A percentile compares a stretch with the other conserved stretches of the same genome.
Evolutionary conservation across 2,329 filamentous ascomycete species (phyloP).

Genomic region (Neodidymelliopsis sp.): DNA sequence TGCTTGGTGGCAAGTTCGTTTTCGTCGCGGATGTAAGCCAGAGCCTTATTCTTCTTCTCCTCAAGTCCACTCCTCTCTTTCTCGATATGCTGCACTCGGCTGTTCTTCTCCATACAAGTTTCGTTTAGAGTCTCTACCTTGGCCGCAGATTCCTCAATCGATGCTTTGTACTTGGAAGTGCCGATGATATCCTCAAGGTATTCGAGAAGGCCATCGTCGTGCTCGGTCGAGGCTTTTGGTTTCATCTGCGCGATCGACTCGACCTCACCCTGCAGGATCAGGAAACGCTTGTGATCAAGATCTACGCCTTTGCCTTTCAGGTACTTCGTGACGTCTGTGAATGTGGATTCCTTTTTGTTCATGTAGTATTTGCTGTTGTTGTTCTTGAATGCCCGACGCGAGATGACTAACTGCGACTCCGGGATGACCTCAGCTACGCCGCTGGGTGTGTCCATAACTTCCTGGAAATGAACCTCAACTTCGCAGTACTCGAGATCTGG

Average conservation of each 20-base stretch:
- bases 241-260: constrained; percentile 99
- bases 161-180: constrained; percentile 96
- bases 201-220: constrained; percentile 94
- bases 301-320: constrained; percentile 90
- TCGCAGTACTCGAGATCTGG: constrained; percentile 91
- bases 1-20: constrained; percentile 92
- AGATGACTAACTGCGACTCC: constrained; percentile 85
- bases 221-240: constrained; percentile 90
- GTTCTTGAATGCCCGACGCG: constrained; percentile 93
- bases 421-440: constrained; percentile 80
- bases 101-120: constrained; percentile 92
- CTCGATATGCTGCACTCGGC: constrained; percentile 94
- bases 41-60: constrained; percentile 94
- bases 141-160: constrained; percentile 90
- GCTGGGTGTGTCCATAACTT: constrained; percentile 85
- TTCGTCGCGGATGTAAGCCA: constrained; percentile 88
- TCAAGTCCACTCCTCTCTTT: constrained; percentile 94
- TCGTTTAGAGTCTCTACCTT: constrained; percentile 95
- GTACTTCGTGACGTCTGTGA: constrained; percentile 87
- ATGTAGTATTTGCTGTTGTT: constrained; percentile 99
- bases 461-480: constrained; percentile 94
- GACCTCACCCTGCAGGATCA: constrained; percentile 96
- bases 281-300: constrained; percentile 95
- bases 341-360: constrained; percentile 87
- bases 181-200: constrained; percentile 99